These are phyloP conservation scores for Aspergillus ochraceus DNA, from an alignment of 2,329 filamentous ascomycete genomes.

Conservation along the genomic window DNA sequence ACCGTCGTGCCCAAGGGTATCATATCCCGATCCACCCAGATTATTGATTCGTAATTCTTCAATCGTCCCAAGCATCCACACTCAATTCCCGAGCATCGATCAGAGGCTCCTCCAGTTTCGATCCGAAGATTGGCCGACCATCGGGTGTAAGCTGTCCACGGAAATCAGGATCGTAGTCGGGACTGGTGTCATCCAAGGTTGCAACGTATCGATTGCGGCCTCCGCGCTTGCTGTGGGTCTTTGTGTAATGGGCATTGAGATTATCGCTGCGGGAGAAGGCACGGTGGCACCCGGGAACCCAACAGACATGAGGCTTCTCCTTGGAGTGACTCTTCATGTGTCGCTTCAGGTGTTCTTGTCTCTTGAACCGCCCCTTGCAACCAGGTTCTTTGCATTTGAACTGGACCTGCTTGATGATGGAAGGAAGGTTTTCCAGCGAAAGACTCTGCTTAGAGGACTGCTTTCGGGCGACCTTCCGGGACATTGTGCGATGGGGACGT, in stretches of 20 bases:
- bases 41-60: slow-evolving; percentile 12
- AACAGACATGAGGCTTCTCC: slow-evolving; percentile 45
- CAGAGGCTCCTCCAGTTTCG: slow-evolving; percentile 36
- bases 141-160: slow-evolving; percentile 44
- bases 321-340: slow-evolving; percentile 51
- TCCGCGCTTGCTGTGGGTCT: slow-evolving; percentile 48
- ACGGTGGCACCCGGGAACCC: slow-evolving; percentile 44
- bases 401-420: slow-evolving; percentile 42
- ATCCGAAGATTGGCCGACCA: slow-evolving; percentile 41
- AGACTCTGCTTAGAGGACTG: slow-evolving; percentile 37
- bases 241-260: slow-evolving; percentile 47
- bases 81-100: slow-evolving; percentile 34
- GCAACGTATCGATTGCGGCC: slow-evolving; percentile 49
- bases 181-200: slow-evolving; percentile 44
- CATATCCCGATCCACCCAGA: slow-evolving; percentile 28
- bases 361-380: slow-evolving; percentile 48
- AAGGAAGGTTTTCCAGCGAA: slow-evolving; percentile 37
- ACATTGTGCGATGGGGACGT: slow-evolving; percentile 32
- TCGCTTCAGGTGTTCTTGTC: slow-evolving; percentile 51
- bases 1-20: slow-evolving; percentile 30
- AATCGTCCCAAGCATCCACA: slow-evolving; percentile 37
- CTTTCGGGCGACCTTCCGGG: slow-evolving; percentile 32
- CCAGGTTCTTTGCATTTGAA: slow-evolving; percentile 44
- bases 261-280: slow-evolving; percentile 48
- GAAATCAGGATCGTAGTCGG: slow-evolving; percentile 46